Evolutionary conservation across 495 filamentous ascomycete genomes (phyloP).

Genomic region (Penicillium turbatum): DNA sequence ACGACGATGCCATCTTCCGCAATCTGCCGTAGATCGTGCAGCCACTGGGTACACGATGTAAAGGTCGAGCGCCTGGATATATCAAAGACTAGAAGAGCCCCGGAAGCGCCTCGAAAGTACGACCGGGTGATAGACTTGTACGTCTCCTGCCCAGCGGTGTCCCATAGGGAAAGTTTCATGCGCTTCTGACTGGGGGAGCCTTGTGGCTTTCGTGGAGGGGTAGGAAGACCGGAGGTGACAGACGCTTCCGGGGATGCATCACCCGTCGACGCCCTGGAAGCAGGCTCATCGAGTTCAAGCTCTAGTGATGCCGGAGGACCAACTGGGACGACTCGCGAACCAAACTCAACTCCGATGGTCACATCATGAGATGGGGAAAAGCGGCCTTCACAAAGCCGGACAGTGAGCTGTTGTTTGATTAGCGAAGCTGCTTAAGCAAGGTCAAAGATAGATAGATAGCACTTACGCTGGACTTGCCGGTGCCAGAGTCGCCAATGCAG

Average conservation of each 20-base stretch:
- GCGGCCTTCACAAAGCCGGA: constrained; percentile 94
- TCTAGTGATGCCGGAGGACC: constrained; percentile 62
- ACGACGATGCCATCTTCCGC: constrained; percentile 93
- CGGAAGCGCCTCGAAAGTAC: constrained; percentile 91
- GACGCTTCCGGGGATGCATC: constrained; percentile 18
- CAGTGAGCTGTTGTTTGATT: constrained; percentile 59
- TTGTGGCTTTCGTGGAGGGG: constrained; percentile 33
- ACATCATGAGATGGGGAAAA: constrained; percentile 92
- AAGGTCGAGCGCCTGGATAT: constrained; percentile 86
- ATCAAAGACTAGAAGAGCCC: constrained; percentile 92
- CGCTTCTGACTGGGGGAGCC: constrained; percentile 56
- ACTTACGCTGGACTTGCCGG: constrained; percentile 77
- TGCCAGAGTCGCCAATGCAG: constrained; percentile 91
- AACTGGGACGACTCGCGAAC: constrained; percentile 86
- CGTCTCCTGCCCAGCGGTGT: constrained; percentile 95
- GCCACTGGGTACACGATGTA: constrained; percentile 78
- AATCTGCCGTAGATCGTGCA: constrained; percentile 85
- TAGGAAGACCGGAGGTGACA: constrained; percentile 31
- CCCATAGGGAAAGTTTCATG: constrained; percentile 85
- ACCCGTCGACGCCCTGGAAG: constrained; percentile 9
- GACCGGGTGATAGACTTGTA: constrained; percentile 92
- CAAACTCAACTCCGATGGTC: constrained; percentile 97
- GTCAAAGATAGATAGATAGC: background rate
- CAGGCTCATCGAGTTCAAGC: constrained; percentile 32
- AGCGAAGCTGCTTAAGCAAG: background rate